Evolutionary conservation across 2,329 filamentous ascomycete species (phyloP).

Genomic region (Penicillium crustosum): DNA sequence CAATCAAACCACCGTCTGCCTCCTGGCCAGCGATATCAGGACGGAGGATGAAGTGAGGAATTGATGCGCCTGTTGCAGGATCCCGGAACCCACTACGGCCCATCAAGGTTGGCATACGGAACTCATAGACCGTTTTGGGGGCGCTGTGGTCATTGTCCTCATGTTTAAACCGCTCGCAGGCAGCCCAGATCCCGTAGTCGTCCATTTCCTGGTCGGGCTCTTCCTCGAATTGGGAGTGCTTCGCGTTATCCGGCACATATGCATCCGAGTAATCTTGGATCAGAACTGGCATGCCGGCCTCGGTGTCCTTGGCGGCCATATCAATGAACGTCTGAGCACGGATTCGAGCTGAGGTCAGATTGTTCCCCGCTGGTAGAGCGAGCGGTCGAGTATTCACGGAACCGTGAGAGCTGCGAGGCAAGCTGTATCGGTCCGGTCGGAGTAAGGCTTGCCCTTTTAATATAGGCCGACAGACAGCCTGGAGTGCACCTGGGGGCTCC

Average conservation of each 20-base stretch:
- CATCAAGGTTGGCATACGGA: constrained; percentile 45
- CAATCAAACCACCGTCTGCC: constrained; percentile 45
- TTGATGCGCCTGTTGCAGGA: constrained; percentile 28
- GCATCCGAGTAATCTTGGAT: constrained; percentile 45
- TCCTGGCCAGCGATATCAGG: constrained; percentile 46
- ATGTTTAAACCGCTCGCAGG: constrained; percentile 25
- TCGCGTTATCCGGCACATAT: constrained; percentile 37
- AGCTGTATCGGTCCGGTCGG: constrained; percentile 41
- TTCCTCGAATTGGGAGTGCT: constrained; percentile 30
- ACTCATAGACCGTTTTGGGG: constrained; percentile 42
- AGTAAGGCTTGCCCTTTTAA: constrained; percentile 40
- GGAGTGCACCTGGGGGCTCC: constrained; percentile 45
- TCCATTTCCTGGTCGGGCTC: constrained; percentile 37
- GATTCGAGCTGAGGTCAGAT: constrained; percentile 46
- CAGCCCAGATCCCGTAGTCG: constrained; percentile 33
- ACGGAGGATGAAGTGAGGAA: constrained; percentile 43
- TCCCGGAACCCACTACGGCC: constrained; percentile 36
- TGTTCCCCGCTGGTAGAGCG: constrained; percentile 45
- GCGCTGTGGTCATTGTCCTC: constrained; percentile 26
- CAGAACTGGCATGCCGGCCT: constrained; percentile 42
- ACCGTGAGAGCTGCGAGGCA: constrained; percentile 45
- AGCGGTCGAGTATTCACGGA: constrained; percentile 42
- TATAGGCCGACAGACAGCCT: constrained; percentile 45
- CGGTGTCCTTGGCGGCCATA: constrained; percentile 42
- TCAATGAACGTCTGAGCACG: constrained; percentile 49